These are phyloP conservation scores for Diaporthe citrichinensis DNA, from an alignment of 2,329 filamentous ascomycete genomes.

Conservation along the genomic window DNA sequence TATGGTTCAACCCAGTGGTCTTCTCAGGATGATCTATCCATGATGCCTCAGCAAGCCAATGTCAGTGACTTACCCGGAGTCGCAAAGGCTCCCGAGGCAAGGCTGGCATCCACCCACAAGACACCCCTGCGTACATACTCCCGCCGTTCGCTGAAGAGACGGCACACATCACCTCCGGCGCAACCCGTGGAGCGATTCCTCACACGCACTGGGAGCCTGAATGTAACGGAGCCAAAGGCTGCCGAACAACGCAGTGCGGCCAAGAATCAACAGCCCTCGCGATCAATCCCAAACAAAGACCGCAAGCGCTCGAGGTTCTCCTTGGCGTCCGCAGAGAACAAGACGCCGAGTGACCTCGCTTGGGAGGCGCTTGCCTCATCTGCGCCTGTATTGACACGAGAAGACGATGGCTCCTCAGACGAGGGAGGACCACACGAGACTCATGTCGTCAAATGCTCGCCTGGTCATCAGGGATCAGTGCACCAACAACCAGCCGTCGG, in stretches of 20 bases:
- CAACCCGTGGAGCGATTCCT: neutral
- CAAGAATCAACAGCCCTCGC: neutral
- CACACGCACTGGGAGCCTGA: slow-evolving; percentile 4
- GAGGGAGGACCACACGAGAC: neutral
- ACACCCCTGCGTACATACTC: slow-evolving; percentile 33
- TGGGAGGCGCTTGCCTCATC: slow-evolving; percentile 35
- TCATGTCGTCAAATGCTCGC: neutral
- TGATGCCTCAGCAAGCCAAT: neutral
- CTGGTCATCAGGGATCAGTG: neutral
- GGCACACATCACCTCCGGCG: neutral
- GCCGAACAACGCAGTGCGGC: neutral
- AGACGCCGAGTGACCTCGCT: slow-evolving; percentile 34
- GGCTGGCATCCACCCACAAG: neutral
- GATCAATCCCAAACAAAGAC: neutral
- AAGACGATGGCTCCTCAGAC: neutral
- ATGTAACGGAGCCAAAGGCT: neutral
- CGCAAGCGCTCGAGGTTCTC: neutral
- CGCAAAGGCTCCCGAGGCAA: neutral
- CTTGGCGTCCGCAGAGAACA: neutral
- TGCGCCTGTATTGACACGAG: neutral
- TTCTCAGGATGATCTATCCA: neutral
- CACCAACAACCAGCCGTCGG: neutral
- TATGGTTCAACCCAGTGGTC: neutral
- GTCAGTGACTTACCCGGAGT: neutral
- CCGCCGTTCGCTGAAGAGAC: slow-evolving; percentile 31